phyloP scores from a whole-genome alignment of 805 yeast genomes.

The Saturnispora quitensis region DNA sequence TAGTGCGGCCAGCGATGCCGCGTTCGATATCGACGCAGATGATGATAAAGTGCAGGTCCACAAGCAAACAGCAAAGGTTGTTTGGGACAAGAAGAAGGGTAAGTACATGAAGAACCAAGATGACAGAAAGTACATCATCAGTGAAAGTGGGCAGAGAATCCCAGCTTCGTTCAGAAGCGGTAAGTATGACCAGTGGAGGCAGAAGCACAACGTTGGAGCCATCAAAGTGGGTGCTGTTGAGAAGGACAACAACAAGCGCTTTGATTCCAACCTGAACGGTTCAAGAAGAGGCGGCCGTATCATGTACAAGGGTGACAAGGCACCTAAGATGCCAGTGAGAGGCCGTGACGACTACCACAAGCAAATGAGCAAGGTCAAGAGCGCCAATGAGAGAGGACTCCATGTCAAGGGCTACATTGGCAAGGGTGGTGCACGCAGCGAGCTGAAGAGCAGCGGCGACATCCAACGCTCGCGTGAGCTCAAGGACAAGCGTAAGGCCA shows the following conservation, averaged over 20 bases:
- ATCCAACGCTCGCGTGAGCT: slow-evolving; percentile 68
- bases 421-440: slow-evolving; percentile 42
- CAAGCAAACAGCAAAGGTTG: slow-evolving; percentile 45
- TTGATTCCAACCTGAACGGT: slow-evolving; percentile 28
- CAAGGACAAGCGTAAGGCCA: slow-evolving; percentile 66
- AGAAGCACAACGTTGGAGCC: slow-evolving; percentile 49
- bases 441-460: slow-evolving; percentile 59
- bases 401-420: slow-evolving; percentile 54
- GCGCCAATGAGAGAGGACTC: slow-evolving; percentile 70
- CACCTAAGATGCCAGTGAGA: slow-evolving; percentile 90
- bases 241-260: slow-evolving; percentile 16
- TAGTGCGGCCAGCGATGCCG: slow-evolving; percentile 74
- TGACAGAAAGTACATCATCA: slow-evolving; percentile 81
- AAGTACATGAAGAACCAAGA: slow-evolving; percentile 77
- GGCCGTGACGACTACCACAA: slow-evolving; percentile 75
- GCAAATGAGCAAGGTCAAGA: slow-evolving; percentile 74
- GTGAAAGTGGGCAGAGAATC: slow-evolving; percentile 87
- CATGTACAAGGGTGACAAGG: slow-evolving; percentile 63
- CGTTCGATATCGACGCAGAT: slow-evolving; percentile 74
- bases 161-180: slow-evolving; percentile 93
- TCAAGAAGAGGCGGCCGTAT: slow-evolving; percentile 40
- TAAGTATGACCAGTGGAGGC: slow-evolving; percentile 85
- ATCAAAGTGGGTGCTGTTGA: slow-evolving; percentile 47
- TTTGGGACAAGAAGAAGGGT: slow-evolving; percentile 92
- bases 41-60: slow-evolving; percentile 57